phyloP scores from a whole-genome alignment of 1,284 basidiomycete species.

The Sphagnurus paluster region DNA sequence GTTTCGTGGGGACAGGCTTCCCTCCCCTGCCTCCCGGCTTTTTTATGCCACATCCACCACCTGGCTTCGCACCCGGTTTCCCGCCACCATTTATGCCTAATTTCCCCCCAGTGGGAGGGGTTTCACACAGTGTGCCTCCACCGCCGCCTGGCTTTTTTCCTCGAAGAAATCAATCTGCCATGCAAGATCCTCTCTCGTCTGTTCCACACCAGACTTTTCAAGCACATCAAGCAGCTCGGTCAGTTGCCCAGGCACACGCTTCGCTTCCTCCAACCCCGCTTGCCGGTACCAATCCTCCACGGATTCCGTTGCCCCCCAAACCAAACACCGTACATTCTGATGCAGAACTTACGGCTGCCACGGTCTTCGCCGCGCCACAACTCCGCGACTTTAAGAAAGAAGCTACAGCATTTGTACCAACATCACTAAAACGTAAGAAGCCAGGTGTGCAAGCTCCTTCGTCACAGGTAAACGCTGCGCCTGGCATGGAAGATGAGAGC shows the following conservation, averaged over 20 bases:
- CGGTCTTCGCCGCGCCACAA: slow-evolving; percentile 80
- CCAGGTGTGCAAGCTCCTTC: slow-evolving; percentile 32
- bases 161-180: slow-evolving; percentile 45
- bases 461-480: slow-evolving; percentile 61
- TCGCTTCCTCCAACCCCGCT: slow-evolving; percentile 32
- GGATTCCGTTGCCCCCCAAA: slow-evolving; percentile 28
- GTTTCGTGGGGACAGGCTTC: slow-evolving; percentile 12
- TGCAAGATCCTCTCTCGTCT: slow-evolving; percentile 65
- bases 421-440: slow-evolving; percentile 66
- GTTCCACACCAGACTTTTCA: slow-evolving; percentile 69
- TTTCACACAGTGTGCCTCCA: slow-evolving; percentile 32
- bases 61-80: slow-evolving; percentile 28
- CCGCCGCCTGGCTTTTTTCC: slow-evolving; percentile 63
- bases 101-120: slow-evolving; percentile 25
- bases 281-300: slow-evolving; percentile 5
- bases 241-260: slow-evolving; percentile 28
- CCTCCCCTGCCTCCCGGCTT: slow-evolving; percentile 36
- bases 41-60: slow-evolving; percentile 12
- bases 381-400: slow-evolving; percentile 92
- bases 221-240: slow-evolving; percentile 47
- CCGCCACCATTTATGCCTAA: slow-evolving; percentile 25
- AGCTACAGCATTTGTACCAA: slow-evolving; percentile 84
- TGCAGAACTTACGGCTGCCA: slow-evolving; percentile 50
- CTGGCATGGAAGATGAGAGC: slow-evolving; percentile 36
- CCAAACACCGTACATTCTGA: slow-evolving; percentile 37